Evolutionary conservation across 2,329 filamentous ascomycete species (phyloP).

Genomic region (Didymella pinodella): DNA sequence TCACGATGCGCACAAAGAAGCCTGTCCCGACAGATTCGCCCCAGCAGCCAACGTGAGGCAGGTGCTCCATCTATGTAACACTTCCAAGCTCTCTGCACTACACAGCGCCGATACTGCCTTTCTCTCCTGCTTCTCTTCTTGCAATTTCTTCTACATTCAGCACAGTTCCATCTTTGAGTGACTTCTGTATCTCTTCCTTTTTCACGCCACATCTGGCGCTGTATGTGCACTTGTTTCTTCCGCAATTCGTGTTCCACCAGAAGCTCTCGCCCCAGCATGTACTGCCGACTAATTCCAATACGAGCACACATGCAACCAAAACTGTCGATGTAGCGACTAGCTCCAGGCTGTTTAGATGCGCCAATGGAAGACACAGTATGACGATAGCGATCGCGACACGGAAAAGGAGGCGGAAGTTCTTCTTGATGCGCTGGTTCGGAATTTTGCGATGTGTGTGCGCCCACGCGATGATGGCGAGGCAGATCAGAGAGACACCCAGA

Average conservation of each 20-base stretch:
- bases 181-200: constrained; percentile 44
- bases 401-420: constrained; percentile 61
- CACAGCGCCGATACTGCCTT: constrained; percentile 29
- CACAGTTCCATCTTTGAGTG: constrained; percentile 39
- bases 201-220: constrained; percentile 41
- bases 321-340: constrained; percentile 52
- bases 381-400: constrained; percentile 60
- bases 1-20: neutral
- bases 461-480: constrained; percentile 63
- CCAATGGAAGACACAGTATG: constrained; percentile 64
- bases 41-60: neutral
- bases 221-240: constrained; percentile 39
- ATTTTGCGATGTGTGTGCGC: constrained; percentile 65
- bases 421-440: constrained; percentile 59
- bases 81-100: neutral
- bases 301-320: constrained; percentile 46
- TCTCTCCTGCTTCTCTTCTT: constrained; percentile 37
- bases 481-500: constrained; percentile 62
- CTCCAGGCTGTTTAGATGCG: constrained; percentile 50
- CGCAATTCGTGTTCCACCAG: constrained; percentile 37
- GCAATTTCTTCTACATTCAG: constrained; percentile 49
- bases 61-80: neutral
- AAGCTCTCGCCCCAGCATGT: constrained; percentile 42
- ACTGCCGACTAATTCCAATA: constrained; percentile 47
- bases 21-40: neutral